Conservation (phyloP, 2,329 filamentous ascomycete genomes). For the Alternaria arbusti region DNA sequence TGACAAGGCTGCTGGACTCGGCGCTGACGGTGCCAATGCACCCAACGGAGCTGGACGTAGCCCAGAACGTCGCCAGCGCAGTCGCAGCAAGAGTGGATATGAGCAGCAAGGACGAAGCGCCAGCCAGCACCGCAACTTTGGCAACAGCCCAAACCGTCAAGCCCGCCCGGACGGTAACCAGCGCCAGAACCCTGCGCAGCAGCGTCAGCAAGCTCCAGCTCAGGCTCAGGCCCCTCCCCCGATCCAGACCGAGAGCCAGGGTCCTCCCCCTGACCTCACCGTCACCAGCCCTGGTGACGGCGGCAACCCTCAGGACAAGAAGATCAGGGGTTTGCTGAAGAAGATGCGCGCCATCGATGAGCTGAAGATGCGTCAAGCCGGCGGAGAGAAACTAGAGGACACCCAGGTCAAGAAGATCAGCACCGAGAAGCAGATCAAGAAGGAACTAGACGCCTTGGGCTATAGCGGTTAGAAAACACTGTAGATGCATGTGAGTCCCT, state of each 20-base stretch:
- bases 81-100: conserved; percentile 49
- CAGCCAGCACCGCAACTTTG: conserved; percentile 42
- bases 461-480: conserved; percentile 32
- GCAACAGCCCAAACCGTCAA: conserved; percentile 41
- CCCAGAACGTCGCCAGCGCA: conserved; percentile 70
- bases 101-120: conserved; percentile 36
- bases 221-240: conserved; percentile 26
- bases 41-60: conserved; percentile 57
- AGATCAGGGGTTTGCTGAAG: conserved; percentile 90
- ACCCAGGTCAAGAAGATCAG: conserved; percentile 98
- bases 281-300: conserved; percentile 59
- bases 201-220: conserved; percentile 25
- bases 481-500: background rate
- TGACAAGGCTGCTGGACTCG: conserved; percentile 51
- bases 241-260: conserved; percentile 43
- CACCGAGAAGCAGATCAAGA: conserved; percentile 82
- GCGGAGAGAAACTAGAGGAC: conserved; percentile 95
- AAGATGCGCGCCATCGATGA: conserved; percentile 98
- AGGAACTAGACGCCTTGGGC: conserved; percentile 75
- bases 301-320: conserved; percentile 84
- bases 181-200: conserved; percentile 32
- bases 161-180: conserved; percentile 36
- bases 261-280: conserved; percentile 56
- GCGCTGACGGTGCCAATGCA: conserved; percentile 36
- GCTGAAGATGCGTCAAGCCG: conserved; percentile 92